These are phyloP conservation scores for Lablab purpureus DNA, from an alignment of 306 rosid species.

Conservation along the genomic window DNA sequence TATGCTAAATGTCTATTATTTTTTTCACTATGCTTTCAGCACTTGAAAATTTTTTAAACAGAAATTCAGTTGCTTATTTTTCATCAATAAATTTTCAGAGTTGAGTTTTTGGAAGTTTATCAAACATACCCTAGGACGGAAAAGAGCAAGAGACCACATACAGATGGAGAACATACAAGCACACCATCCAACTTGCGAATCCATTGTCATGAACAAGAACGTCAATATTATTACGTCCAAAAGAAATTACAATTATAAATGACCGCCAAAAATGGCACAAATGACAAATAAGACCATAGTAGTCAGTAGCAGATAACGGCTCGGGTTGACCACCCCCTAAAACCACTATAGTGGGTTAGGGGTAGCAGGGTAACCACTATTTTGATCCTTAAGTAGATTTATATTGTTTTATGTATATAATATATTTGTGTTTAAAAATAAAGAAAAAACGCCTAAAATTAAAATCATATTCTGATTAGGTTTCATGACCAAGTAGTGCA, in stretches of 20 bases:
- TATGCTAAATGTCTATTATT: not conserved
- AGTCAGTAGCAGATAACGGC: too few relatives aligned
- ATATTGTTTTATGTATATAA: too few relatives aligned
- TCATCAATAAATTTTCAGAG: not conserved
- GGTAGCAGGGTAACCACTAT: too few relatives aligned
- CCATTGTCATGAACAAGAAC: slow-evolving; percentile 4
- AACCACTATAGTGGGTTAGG: too few relatives aligned
- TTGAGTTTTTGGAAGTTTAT: not conserved
- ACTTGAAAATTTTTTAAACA: not conserved
- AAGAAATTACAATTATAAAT: not conserved
- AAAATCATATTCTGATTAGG: too few relatives aligned
- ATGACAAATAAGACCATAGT: not conserved
- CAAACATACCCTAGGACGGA: not conserved
- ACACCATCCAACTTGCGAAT: slow-evolving; percentile 2
- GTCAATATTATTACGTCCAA: not conserved
- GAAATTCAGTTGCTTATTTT: not conserved
- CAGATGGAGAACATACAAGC: not conserved
- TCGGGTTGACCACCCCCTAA: too few relatives aligned
- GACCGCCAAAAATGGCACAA: slow-evolving; percentile 11
- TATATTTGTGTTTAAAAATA: too few relatives aligned
- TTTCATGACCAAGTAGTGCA: too few relatives aligned
- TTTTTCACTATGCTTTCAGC: not conserved
- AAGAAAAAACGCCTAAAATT: too few relatives aligned
- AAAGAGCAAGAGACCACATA: not conserved
- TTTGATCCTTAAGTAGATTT: too few relatives aligned